These are phyloP conservation scores for Backusella psychrophila DNA, from an alignment of 192 early-diverging fungal genomes.

Conservation along the genomic window DNA sequence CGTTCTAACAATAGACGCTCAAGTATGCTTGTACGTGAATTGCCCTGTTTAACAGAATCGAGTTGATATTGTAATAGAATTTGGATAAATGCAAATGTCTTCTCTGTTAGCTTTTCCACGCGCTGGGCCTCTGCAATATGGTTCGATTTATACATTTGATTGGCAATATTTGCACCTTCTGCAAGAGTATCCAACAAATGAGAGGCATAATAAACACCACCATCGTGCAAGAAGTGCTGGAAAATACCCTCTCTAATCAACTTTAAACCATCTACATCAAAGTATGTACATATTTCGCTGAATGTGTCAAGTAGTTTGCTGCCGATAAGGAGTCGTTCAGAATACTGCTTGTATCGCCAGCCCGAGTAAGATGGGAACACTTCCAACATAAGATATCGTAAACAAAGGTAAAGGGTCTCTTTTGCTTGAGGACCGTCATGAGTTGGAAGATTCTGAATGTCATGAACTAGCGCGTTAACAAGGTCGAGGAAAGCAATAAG, in stretches of 20 bases:
- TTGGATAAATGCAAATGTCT: conserved; percentile 42
- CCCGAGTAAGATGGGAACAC: conserved; percentile 33
- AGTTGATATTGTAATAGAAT: conserved; percentile 31
- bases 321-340: conserved; percentile 29
- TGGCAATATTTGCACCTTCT: conserved; percentile 34
- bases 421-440: conserved; percentile 5
- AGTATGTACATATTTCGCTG: conserved; percentile 18
- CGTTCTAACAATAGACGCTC: conserved; percentile 47
- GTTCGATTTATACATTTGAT: conserved; percentile 30
- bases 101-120: conserved; percentile 30
- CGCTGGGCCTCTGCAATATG: conserved; percentile 9
- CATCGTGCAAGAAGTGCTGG: conserved; percentile 46
- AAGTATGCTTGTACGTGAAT: conserved; percentile 26
- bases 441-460: conserved; percentile 25
- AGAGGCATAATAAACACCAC: conserved; percentile 42
- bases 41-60: not conserved
- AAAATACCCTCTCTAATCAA: conserved; percentile 36
- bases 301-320: conserved; percentile 26
- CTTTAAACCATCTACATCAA: conserved; percentile 7
- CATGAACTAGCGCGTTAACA: conserved; percentile 13
- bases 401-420: conserved; percentile 17
- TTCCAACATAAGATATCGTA: conserved; percentile 24
- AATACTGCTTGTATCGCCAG: conserved; percentile 32
- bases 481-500: conserved; percentile 31
- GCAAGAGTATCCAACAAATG: conserved; percentile 46